Base-by-base conservation (phyloP, 192 early-diverging fungal species). In the Radiomyces spectabilis region DNA sequence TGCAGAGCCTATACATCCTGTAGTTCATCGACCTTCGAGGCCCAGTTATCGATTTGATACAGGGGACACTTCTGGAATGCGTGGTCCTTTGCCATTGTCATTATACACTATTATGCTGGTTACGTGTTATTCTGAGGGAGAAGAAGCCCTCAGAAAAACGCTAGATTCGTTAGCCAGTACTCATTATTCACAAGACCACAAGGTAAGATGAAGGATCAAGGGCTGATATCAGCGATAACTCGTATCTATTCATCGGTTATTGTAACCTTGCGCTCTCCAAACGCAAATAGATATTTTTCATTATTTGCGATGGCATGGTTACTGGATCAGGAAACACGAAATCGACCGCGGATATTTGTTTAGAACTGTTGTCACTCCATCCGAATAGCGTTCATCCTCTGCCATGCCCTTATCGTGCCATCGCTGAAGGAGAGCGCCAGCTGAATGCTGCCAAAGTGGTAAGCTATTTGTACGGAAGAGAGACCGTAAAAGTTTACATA, bases 71-170 rank as follows among this genome's bases (percentile, higher is more conserved):
- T 33, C 48, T 16, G 34, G 13, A 7, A 25, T 48, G 19, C 10
- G 21, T 10, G 21, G 12, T 10, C 42, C 42, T 24, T 24, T 21
- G n/a, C n/a, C n/a, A n/a, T n/a, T n/a, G n/a, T n/a, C n/a, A n/a
- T n/a, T 89, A 35, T 83, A 75, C 57, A 85, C 87, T 1, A 65
- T 93, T 27, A 73, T 96, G 58, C 73, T 95, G 40, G 87, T 97
- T 41, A 89, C 92, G 8, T 91, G 89, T 72, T 97, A 97, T 65
- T 96, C 93, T 5, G 95, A 97, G 63, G 87, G 85, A 54, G 80
- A 85, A 21, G 78, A 77, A 21, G 89, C 86, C 25, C 76, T 93
- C 43, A 72, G 83, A 12, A 82, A 73, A 24, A 95, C 95, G 5
- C 81, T 93, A 53, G 89, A 93, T 63, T 95, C 92, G 29, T 65